Conservation (phyloP, 2,329 filamentous ascomycete species). For the Scleromitrula shiraiana region DNA sequence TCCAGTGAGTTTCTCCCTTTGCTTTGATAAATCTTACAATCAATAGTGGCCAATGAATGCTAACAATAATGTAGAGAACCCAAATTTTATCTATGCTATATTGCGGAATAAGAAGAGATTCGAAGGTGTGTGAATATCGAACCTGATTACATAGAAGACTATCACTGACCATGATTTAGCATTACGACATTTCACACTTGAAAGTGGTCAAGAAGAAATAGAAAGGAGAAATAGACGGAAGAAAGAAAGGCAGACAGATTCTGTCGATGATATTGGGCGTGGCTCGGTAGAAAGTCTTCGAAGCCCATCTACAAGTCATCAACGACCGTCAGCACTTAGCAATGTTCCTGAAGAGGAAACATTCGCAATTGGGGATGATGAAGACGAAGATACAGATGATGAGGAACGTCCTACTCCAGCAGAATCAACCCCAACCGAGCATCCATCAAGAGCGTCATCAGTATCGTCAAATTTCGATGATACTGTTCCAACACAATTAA, state of each 20-base stretch:
- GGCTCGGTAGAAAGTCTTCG: slow-evolving; percentile 61
- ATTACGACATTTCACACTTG: slow-evolving; percentile 78
- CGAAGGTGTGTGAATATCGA: slow-evolving; percentile 38
- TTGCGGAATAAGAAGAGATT: slow-evolving; percentile 75
- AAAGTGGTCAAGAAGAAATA: slow-evolving; percentile 86
- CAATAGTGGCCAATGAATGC: neutral
- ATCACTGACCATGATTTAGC: slow-evolving; percentile 33
- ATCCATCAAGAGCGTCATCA: slow-evolving; percentile 59
- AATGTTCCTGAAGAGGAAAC: slow-evolving; percentile 74
- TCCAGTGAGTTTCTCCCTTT: slow-evolving; percentile 45
- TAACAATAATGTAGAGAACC: slow-evolving; percentile 48
- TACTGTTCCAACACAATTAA: slow-evolving; percentile 70
- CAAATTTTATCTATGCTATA: slow-evolving; percentile 71
- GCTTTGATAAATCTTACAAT: neutral
- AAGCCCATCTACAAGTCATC: slow-evolving; percentile 49
- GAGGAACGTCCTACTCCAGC: slow-evolving; percentile 48
- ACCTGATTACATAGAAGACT: slow-evolving; percentile 3
- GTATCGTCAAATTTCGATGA: slow-evolving; percentile 63
- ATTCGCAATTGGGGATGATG: slow-evolving; percentile 81
- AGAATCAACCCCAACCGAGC: slow-evolving; percentile 55
- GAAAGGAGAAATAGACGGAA: slow-evolving; percentile 65
- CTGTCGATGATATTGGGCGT: slow-evolving; percentile 40
- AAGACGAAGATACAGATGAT: slow-evolving; percentile 49
- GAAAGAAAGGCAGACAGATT: slow-evolving; percentile 52
- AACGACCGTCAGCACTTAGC: slow-evolving; percentile 49